Base-by-base conservation (phyloP, 2,329 filamentous ascomycete species). In the Fusarium sp. region DNA sequence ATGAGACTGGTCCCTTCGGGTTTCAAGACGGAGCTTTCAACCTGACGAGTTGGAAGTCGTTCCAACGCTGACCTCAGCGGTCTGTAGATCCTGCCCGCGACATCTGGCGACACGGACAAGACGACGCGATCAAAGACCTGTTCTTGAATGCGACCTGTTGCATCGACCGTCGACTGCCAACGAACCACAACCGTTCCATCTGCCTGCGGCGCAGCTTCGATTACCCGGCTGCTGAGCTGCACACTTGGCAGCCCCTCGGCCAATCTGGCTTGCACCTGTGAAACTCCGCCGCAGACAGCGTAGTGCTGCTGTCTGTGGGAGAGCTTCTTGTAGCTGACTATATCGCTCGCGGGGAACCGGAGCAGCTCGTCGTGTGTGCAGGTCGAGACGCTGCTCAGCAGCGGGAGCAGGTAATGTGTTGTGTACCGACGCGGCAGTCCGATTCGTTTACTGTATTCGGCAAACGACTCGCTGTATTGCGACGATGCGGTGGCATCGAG, bases 331-430 rank as follows among this genome's bases (percentile, higher is more conserved):
- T 85, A 86, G 11, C 76, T 77, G 19, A 80, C 75, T 5, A 85
- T 53, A 49, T 86, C 84, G 39, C 75, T 78, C 1, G 84, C 84
- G 0, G 84, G 84, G 23, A 84, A 86, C 0, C 71, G 69, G 1
- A 85, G 71, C 3, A 86, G 69, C 27, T 78, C 76, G 2, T 75
- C 71, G 49, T 86, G 84, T 0, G 82, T 77, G 63, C 83, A 86
- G 1, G 83, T 86, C 4, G 79, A 79, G 7, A 86, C 81, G 54
- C 79, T 79, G 45, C 82, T 81, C 35, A 87, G 76, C 6, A 85
- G 72, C 0, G 84, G 84, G 0, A 86, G 71, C 8, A 87, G 67
- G 63, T 86, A 86, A 31, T 78, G 76, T 3, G 73, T 70, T 4
- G 75, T 66, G 51, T 83, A 86, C 25, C 77, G 76, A 6, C 69